phyloP scores from a whole-genome alignment of 495 filamentous ascomycete genomes.

The Aspergillus heteromorphus region DNA sequence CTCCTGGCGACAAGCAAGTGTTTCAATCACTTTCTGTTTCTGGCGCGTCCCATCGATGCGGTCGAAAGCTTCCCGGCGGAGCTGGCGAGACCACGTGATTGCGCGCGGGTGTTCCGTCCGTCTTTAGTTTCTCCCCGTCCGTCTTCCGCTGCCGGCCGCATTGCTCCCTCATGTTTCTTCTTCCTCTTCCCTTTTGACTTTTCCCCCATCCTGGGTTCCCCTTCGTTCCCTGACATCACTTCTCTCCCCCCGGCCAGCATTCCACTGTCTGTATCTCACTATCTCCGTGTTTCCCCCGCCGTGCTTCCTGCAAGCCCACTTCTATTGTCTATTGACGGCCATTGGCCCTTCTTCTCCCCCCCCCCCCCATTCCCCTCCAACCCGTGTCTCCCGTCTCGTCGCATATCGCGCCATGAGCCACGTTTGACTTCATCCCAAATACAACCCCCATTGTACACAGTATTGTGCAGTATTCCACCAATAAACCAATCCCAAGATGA shows the following conservation, averaged over 20 bases:
- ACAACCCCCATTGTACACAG: not conserved
- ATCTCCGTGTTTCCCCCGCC: not conserved
- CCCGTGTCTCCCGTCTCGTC: not conserved
- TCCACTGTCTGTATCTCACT: not conserved
- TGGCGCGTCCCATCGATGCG: constrained; percentile 12
- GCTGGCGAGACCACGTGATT: constrained; percentile 23
- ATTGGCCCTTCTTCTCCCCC: not conserved
- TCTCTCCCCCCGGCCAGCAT: not conserved
- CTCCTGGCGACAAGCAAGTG: not conserved
- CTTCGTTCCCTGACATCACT: not conserved
- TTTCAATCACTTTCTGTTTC: constrained; percentile 8
- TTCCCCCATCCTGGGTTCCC: not conserved
- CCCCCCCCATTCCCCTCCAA: not conserved
- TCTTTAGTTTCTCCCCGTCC: constrained; percentile 1
- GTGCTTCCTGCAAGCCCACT: not conserved
- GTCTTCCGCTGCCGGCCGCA: not conserved
- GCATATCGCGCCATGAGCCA: constrained; percentile 18
- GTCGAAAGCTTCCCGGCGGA: constrained; percentile 21
- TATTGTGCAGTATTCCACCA: constrained; percentile 2
- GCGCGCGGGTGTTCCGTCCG: constrained; percentile 1
- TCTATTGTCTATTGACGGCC: not conserved
- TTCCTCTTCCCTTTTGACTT: not conserved
- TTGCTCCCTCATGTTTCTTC: not conserved
- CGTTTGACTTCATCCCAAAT: not conserved
- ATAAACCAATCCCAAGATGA: constrained; percentile 25